Evolutionary conservation across 2,329 filamentous ascomycete genomes (phyloP), one percentile per base, ranked within the genome.

Genomic region (Purpureocillium takamizusanense): DNA sequence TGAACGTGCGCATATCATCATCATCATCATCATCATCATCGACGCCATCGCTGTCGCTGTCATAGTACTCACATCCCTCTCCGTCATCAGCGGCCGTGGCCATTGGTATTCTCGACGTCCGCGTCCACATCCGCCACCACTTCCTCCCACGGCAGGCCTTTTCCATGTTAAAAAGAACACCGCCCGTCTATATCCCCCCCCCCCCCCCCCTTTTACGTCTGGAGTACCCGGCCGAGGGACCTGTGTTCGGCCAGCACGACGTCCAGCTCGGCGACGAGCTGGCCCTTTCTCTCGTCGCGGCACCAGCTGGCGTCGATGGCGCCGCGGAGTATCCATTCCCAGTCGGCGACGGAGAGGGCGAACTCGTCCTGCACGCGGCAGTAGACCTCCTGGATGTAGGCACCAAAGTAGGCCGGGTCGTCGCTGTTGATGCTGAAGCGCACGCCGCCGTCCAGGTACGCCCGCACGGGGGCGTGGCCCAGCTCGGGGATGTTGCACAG

Each of bases 311-410:
- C 80, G 43, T 74, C 63, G 10, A 87, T 76, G 15, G 74, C 69
- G 29, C 74, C 74, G 45, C 66, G 66, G 10, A 73, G 76, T 50
- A 89, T 81, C 6, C 52, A 60, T 46, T 63, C 69, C 85, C 83
- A 88, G 38, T 89, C 82, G n/a, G 62, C 57, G 4, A 78, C 59
- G 16, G 57, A 69, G 46, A 89, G 57, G 4, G 62, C 54, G 55
- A 86, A 86, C 1, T 79, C 76, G 31, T 86, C 78, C 56, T 89
- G 83, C 23, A 89, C 80, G 1, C 79, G 80, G 49, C 76, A 81
- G 42, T 25, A 25, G 21, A 25, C 21, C 6, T 25, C 21, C 21
- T 25, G 21, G 21, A 88, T 75, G 56, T 86, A 87, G 0, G 76
- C 80, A 3, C 82, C 81, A 61, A 89, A 88, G 53, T 86, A 86